These are phyloP conservation scores for Diaporthe sp. DNA, from an alignment of 2,329 filamentous ascomycete species.

Conservation along the genomic window DNA sequence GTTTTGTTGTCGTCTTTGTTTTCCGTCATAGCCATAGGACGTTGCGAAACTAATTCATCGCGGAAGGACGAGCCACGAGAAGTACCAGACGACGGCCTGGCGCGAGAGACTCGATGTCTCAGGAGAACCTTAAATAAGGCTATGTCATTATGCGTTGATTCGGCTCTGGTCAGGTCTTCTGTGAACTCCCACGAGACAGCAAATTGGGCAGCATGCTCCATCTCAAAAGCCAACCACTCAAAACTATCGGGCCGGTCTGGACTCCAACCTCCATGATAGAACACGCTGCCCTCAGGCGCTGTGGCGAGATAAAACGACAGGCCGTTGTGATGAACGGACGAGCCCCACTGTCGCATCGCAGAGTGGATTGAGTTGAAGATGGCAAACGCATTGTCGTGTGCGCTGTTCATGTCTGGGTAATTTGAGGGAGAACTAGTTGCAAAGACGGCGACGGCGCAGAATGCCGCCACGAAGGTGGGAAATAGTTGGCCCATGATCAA, in stretches of 20 bases:
- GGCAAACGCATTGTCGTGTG: constrained; percentile 25
- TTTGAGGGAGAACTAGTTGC: not conserved
- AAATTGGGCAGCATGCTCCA: constrained; percentile 70
- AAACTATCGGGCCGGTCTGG: constrained; percentile 57
- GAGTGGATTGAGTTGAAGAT: constrained; percentile 35
- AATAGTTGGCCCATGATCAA: not conserved
- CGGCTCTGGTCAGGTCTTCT: no score
- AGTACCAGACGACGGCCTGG: not conserved
- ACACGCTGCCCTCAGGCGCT: constrained; percentile 62
- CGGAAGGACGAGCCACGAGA: not conserved
- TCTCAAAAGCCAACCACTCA: constrained; percentile 72
- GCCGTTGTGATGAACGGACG: constrained; percentile 71
- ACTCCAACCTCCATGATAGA: constrained; percentile 65
- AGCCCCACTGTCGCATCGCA: constrained; percentile 61
- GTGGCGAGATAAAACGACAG: constrained; percentile 69
- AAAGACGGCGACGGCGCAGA: not conserved
- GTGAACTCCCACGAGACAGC: constrained; percentile 44
- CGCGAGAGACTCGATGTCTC: not conserved
- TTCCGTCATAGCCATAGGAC: not conserved
- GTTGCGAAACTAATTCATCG: not conserved
- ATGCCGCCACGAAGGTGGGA: no score
- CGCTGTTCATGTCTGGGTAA: not conserved
- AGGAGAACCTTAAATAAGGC: not conserved
- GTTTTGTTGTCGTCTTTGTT: constrained; percentile 22
- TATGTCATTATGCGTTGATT: not conserved